These are phyloP conservation scores for Arthrobotrys sphaeroides DNA, from an alignment of 2,329 filamentous ascomycete genomes.

Conservation along the genomic window DNA sequence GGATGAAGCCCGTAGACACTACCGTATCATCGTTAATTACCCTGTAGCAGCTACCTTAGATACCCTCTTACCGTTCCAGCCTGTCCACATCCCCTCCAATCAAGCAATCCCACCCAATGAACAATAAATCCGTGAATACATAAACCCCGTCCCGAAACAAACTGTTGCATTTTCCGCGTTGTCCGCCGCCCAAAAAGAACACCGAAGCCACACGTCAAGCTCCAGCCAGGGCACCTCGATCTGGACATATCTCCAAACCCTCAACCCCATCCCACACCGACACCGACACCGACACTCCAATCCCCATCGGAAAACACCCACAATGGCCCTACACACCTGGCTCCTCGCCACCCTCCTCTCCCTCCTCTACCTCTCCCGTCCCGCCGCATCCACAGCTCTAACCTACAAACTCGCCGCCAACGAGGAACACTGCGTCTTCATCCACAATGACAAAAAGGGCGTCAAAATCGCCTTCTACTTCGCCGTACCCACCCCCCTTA, in stretches of 20 bases:
- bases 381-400: slow-evolving; percentile 82
- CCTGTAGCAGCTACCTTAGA: no score
- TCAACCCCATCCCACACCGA: background rate
- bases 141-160: background rate
- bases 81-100: no score
- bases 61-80: no score
- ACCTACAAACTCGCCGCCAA: slow-evolving; percentile 91
- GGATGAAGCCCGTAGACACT: no score
- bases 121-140: no score
- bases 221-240: background rate
- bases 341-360: slow-evolving; percentile 71
- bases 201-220: slow-evolving; percentile 37
- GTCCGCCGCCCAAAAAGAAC: slow-evolving; percentile 40
- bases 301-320: background rate
- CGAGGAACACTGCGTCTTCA: slow-evolving; percentile 96
- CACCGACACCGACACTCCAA: background rate
- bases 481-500: slow-evolving; percentile 72
- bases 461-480: slow-evolving; percentile 99
- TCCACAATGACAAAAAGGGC: slow-evolving; percentile 77
- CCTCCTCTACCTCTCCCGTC: slow-evolving; percentile 65
- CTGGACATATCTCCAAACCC: slow-evolving; percentile 2
- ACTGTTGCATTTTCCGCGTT: slow-evolving; percentile 50
- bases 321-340: slow-evolving; percentile 39
- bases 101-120: no score
- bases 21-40: no score